Evolutionary conservation across 306 rosid genomes (phyloP), one percentile per base, ranked within the genome.

Genomic region (Sesbania bispinosa): DNA sequence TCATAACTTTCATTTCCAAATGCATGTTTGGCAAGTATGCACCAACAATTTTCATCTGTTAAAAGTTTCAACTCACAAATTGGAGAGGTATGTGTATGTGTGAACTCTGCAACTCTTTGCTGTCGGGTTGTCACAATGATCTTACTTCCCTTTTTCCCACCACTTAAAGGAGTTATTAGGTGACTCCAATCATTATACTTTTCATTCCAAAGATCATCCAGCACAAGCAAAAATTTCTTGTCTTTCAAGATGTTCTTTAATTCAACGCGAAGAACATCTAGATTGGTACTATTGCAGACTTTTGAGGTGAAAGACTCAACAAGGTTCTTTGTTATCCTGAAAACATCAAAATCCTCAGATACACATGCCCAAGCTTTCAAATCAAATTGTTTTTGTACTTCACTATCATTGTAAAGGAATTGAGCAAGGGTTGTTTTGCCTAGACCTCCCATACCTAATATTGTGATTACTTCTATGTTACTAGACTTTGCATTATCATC

Each of bases 141-240:
- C 69, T 64, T 85, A 23, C 90, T 85, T 41, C 85, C 90, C n/a
- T 32, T 67, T 20, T 26, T 46, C 16, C 85, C 90, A 4, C 5
- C 16, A 13, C 50, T 26, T 15, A 65, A 83, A 33, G 45, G 87
- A 9, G 24, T 19, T 59, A 41, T 20, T 4, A 75, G 66, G 16
- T 74, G 52, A 67, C 83, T 80, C 87, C 87, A 86, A 18, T 80
- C 78, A 67, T 39, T 52, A 47, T 75, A 80, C 27, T 81, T 83
- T 10, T 83, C 76, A 62, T 47, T 75, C 87, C 87, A 83, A 20
- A 86, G 74, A 64, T 86, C 87, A 67, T 86, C 87, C 4, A 86
- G 47, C 51, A 83, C 84, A 57, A 83, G 26, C 76, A 80, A 55
- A 58, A 86, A 77, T 5, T 77, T 86, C 38, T 62, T 83, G 19